phyloP scores from a whole-genome alignment of 495 filamentous ascomycete genomes.

The Penicillium paradoxum region DNA sequence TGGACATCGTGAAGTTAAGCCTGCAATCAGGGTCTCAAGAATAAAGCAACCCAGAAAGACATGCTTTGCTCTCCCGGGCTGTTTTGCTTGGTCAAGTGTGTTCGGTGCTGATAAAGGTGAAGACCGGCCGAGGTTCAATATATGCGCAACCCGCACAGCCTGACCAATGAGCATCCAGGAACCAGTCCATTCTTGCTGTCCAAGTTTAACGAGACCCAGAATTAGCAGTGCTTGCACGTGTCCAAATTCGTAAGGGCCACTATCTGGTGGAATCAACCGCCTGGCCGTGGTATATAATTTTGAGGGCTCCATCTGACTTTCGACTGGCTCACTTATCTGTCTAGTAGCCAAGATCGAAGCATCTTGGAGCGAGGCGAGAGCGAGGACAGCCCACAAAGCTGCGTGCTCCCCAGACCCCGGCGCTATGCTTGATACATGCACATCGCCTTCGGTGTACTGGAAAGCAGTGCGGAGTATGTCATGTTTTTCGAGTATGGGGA shows the following conservation, averaged over 20 bases:
- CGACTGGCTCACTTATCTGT: constrained; percentile 13
- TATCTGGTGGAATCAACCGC: constrained; percentile 51
- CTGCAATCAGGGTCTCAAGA: constrained; percentile 57
- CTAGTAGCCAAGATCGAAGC: constrained; percentile 39
- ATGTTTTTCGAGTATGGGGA: constrained; percentile 68
- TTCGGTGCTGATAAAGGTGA: constrained; percentile 4
- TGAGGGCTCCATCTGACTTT: constrained; percentile 17
- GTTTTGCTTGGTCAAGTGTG: constrained; percentile 17
- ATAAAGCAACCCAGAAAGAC: constrained; percentile 59
- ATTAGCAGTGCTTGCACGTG: constrained; percentile 62
- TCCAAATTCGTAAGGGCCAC: constrained; percentile 48
- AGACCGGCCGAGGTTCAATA: constrained; percentile 36
- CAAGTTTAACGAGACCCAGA: constrained; percentile 54
- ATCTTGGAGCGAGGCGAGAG: constrained; percentile 47
- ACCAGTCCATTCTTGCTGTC: constrained; percentile 43
- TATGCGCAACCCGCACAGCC: constrained; percentile 52
- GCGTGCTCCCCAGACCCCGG: constrained; percentile 52
- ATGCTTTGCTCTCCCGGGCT: constrained; percentile 38
- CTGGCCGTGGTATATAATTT: constrained; percentile 52
- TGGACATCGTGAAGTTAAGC: constrained; percentile 45
- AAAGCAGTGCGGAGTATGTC: constrained; percentile 51
- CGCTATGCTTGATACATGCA: constrained; percentile 19
- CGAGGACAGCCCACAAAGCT: constrained; percentile 58
- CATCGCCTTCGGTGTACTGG: constrained; percentile 39
- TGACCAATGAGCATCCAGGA: constrained; percentile 60